Evolutionary conservation across 2,329 filamentous ascomycete genomes (phyloP), one percentile per base, ranked within the genome.

Genomic region (Harringtonia aguacate): DNA sequence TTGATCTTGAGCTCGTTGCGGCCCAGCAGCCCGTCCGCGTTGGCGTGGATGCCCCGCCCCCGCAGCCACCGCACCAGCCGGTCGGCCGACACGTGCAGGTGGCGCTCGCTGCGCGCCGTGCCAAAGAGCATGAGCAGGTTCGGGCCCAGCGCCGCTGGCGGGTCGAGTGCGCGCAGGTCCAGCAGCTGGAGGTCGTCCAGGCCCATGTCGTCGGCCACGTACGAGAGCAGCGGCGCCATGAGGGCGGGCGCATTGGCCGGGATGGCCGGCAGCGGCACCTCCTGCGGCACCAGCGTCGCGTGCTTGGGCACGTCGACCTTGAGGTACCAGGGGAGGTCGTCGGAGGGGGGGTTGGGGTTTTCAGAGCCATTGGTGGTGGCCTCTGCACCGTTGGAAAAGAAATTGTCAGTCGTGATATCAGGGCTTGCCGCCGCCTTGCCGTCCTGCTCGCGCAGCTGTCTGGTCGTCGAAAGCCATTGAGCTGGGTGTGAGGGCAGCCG

Each of bases 81-180:
- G 57, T 94, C 88, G 0, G 89, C 87, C 1, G 86, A 86, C 20
- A 95, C 83, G 57, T 95, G 90, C 30, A 98, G 69, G 65, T 98
- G 92, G 42, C 90, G 88, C 61, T 95, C 86, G 55, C 86, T 94
- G 46, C 92, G 82, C 14, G 90, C 86, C 9, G 88, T 95, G 34
- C 84, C 88, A 50, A 98, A 79, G 27, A 98, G 65, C 92, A 97
- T 97, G 43, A 98, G 73, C 24, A 95, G 72, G 55, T 90, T 89
- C 2, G 86, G 78, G 2, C 92, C 92, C 2, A 98, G 73, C 0
- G 89, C 89, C 1, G 90, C 81, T 0, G 89, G 85, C 1, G 89
- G 88, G 54, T 95, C 85, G 40, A 97, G 72, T 31, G 77, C 67
- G 45, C 92, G 86, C 28, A 98, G 70, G 57, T 98, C 92, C 39